Percentiles rank a stretch among this genome's conserved stretches.
Conservation (phyloP, 495 filamentous ascomycete genomes). For the Neohortaea acidophila region DNA sequence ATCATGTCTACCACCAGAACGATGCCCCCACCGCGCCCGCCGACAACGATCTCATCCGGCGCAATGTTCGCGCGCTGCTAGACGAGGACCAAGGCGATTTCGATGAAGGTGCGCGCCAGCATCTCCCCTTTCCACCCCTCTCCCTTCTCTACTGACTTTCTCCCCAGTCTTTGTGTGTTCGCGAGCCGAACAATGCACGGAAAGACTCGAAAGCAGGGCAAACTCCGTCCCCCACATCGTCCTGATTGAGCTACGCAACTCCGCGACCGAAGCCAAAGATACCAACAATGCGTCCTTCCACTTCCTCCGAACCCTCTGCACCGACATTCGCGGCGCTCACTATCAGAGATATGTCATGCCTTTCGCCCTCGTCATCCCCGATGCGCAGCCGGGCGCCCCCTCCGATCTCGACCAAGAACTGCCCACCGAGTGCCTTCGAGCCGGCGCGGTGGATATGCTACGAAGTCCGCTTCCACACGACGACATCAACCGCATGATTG, state of each 20-base stretch:
- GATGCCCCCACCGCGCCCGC: neutral
- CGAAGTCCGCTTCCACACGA: conserved; percentile 56
- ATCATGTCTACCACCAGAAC: conserved; percentile 5
- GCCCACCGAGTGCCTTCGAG: conserved; percentile 46
- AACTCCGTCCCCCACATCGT: conserved; percentile 9
- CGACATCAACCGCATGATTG: conserved; percentile 53
- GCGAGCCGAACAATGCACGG: conserved; percentile 3
- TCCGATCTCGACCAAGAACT: neutral
- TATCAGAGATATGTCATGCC: conserved; percentile 15
- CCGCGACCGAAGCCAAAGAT: neutral
- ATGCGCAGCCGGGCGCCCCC: neutral
- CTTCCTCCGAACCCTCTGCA: conserved; percentile 6
- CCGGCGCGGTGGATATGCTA: conserved; percentile 73
- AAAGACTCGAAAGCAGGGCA: conserved; percentile 9
- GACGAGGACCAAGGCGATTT: conserved; percentile 17
- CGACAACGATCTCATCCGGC: conserved; percentile 1
- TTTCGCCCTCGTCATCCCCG: conserved; percentile 8
- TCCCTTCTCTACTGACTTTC: conserved; percentile 2
- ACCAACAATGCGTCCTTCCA: neutral
- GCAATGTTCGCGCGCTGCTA: conserved; percentile 12
- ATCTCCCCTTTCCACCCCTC: too few species aligned
- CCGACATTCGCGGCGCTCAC: conserved; percentile 14
- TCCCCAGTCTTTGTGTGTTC: conserved; percentile 15
- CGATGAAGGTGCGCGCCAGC: conserved; percentile 8
- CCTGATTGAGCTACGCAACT: conserved; percentile 8